phyloP scores from a whole-genome alignment of 2,329 filamentous ascomycete genomes.

The Xylogone sp. region DNA sequence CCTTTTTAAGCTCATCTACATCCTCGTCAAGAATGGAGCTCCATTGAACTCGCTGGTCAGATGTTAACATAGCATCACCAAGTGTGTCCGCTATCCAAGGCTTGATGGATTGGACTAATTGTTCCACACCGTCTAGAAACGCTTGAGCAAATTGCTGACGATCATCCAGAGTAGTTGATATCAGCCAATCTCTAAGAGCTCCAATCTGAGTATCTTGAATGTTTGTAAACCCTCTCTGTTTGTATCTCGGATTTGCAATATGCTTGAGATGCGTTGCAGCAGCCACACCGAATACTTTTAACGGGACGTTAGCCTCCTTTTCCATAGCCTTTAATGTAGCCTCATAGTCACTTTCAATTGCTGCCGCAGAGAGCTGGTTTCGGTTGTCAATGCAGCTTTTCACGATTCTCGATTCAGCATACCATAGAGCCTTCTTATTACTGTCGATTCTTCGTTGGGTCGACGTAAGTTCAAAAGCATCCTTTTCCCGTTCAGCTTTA shows the following conservation, averaged over 20 bases:
- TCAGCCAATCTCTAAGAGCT: slow-evolving; percentile 9
- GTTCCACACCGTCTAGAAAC: slow-evolving; percentile 12
- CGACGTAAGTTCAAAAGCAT: neutral
- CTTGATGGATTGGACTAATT: slow-evolving; percentile 2
- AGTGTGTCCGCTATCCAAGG: slow-evolving; percentile 9
- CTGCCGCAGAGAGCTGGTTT: neutral
- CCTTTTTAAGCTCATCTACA: neutral
- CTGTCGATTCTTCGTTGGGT: neutral
- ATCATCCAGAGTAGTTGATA: slow-evolving; percentile 7
- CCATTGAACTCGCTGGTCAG: neutral
- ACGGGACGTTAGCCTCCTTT: neutral
- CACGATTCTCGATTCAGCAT: neutral
- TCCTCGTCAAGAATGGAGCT: neutral
- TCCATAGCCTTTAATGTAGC: slow-evolving; percentile 6
- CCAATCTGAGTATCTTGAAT: slow-evolving; percentile 10
- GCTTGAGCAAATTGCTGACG: slow-evolving; percentile 5
- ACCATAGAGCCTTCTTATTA: neutral
- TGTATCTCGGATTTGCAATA: neutral
- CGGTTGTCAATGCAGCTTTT: slow-evolving; percentile 11
- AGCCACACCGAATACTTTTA: neutral
- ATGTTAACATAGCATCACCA: slow-evolving; percentile 8
- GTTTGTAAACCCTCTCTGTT: neutral
- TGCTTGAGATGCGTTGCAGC: neutral
- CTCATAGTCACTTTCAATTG: slow-evolving; percentile 8
- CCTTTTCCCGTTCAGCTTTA: neutral